Evolutionary conservation across 768 basidiomycete species (phyloP), one percentile per base, ranked within the genome.

Genomic region (Xanthoconium purpureum): DNA sequence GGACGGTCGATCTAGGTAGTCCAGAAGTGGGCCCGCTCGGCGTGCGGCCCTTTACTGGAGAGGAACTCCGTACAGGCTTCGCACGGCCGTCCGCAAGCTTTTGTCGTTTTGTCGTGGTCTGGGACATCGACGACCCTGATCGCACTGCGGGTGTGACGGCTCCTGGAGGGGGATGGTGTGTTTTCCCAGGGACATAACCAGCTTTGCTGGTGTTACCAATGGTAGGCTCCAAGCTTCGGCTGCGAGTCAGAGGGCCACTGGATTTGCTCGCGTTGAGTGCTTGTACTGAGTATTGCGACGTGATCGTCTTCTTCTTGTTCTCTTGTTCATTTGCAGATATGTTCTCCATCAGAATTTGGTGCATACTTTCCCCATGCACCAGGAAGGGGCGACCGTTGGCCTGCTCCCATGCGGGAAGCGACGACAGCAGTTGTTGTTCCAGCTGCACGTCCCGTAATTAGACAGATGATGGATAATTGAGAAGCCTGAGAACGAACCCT

Each of bases 341-440:
- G 8, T 80, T 84, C 61, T 90, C 86, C 76, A 87, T 82, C 38
- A 99, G 82, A 49, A 88, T 74, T 49, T 87, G 86, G 47, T 95
- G 71, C 63, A 98, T 87, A 61, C 88, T 84, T 60, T 87, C 80
- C 10, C 94, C 95, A 55, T 91, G 83, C 3, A 97, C 89, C 50
- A 91, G 78, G 80, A 98, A 98, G 1, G 84, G 78, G 15, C 84
- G 79, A 0, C 82, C 82, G 29, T 85, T 77, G 59, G 83, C 80
- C 44, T 85, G 78, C 72, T 99, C 97, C 96, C 96, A 99, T 17
- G 78, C 73, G 3, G 94, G 91, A 52, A 98, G 84, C 0, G 83
- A 78, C 1, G 76, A 70, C 6, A 96, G 74, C 3, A 99, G 79
- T 58, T 98, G 94, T 67, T 87, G 85, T 73, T 98, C 94, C 56